Conservation (phyloP, 1,139 yeast species). For the Blastobotrys illinoisensis region DNA sequence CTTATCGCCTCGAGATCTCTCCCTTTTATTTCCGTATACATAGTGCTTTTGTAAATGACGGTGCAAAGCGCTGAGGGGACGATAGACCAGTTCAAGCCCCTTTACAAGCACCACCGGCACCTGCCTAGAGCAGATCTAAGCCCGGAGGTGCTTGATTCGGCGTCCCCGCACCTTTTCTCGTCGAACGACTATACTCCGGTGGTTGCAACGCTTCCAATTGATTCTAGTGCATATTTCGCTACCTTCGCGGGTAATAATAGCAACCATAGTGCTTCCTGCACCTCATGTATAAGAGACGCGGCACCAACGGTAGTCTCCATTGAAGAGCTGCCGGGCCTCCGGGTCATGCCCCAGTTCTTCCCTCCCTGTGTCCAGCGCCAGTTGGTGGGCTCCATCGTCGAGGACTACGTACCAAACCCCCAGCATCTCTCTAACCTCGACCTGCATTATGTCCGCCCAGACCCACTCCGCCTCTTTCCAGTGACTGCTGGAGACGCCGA, state of each 20-base stretch:
- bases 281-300: not conserved
- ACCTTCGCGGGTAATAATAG: not conserved
- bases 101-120: slow-evolving; percentile 31
- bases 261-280: not conserved
- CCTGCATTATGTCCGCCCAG: slow-evolving; percentile 28
- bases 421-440: slow-evolving; percentile 36
- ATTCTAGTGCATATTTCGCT: not conserved
- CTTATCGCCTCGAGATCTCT: too few species aligned
- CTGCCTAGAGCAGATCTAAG: slow-evolving; percentile 15
- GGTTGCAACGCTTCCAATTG: not conserved
- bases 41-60: not conserved
- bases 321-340: slow-evolving; percentile 34
- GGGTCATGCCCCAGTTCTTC: slow-evolving; percentile 26
- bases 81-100: slow-evolving; percentile 30
- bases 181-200: not conserved
- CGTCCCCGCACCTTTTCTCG: slow-evolving; percentile 7
- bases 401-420: slow-evolving; percentile 31
- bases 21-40: too few species aligned
- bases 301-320: slow-evolving; percentile 13
- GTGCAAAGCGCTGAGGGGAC: not conserved
- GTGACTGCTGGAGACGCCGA: slow-evolving; percentile 6
- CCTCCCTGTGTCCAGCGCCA: slow-evolving; percentile 27
- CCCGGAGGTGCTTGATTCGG: slow-evolving; percentile 12
- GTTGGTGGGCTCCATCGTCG: slow-evolving; percentile 28
- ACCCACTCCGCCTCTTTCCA: slow-evolving; percentile 20